These are phyloP conservation scores for Heterobasidion occidentale DNA, from an alignment of 1,284 basidiomycete genomes.

Conservation along the genomic window DNA sequence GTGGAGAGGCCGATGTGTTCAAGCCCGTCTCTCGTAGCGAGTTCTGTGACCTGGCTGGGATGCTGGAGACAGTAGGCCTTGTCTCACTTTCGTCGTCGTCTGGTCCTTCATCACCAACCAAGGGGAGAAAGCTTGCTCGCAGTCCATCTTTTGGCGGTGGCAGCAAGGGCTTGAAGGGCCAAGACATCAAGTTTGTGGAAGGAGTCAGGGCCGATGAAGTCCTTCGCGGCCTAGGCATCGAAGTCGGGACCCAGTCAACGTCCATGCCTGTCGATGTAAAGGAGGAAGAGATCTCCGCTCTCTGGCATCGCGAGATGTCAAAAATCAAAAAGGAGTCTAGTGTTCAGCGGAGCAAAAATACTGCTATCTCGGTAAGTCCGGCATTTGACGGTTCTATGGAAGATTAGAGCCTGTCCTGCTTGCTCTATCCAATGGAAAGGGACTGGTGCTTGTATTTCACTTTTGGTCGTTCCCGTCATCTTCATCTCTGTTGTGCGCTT, in stretches of 20 bases:
- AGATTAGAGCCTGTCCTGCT: slow-evolving; percentile 2
- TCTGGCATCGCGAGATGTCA: slow-evolving; percentile 60
- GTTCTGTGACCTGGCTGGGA: slow-evolving; percentile 60
- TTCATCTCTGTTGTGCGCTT: neutral
- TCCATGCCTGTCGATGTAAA: slow-evolving; percentile 34
- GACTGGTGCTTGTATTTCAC: neutral
- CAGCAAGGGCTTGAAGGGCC: slow-evolving; percentile 28
- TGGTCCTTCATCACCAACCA: slow-evolving; percentile 25
- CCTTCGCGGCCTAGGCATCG: slow-evolving; percentile 53
- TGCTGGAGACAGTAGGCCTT: slow-evolving; percentile 68
- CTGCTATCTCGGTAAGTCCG: slow-evolving; percentile 11
- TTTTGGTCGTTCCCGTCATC: neutral
- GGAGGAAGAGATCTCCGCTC: slow-evolving; percentile 58
- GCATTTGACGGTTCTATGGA: slow-evolving; percentile 51
- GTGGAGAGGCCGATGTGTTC: slow-evolving; percentile 46
- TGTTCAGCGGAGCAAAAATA: slow-evolving; percentile 15
- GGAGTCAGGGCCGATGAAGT: slow-evolving; percentile 59
- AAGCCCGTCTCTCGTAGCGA: slow-evolving; percentile 64
- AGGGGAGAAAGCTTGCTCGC: slow-evolving; percentile 42
- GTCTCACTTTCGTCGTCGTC: slow-evolving; percentile 33
- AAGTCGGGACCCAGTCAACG: slow-evolving; percentile 19
- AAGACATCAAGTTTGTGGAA: slow-evolving; percentile 46
- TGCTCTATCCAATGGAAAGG: neutral
- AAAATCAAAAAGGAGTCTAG: slow-evolving; percentile 50
- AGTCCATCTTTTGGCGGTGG: slow-evolving; percentile 47